Base-by-base conservation (phyloP, 352 stramenopile genomes). In the Phytophthora crassamura region DNA sequence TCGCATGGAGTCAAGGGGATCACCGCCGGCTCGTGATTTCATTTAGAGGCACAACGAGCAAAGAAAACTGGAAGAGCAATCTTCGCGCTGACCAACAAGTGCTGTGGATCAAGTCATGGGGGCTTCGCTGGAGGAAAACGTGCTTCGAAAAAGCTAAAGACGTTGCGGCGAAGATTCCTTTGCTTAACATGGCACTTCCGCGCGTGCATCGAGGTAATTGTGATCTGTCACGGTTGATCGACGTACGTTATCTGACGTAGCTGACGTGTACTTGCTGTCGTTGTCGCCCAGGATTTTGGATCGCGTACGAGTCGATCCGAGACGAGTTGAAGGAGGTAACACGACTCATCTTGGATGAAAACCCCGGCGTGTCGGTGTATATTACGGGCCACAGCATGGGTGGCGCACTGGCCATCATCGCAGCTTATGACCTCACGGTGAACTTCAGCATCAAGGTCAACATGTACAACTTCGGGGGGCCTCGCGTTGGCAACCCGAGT, bases 331-430 rank as follows among this genome's bases (percentile, higher is more conserved):
- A 88, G 34, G 85, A 93, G 64, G 80, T 91, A 16, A 81, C 88
- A 43, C 82, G 85, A 7, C 71, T 95, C 16, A 84, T 95, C 12
- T 50, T 95, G 25, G 83, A 95, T 43, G 87, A 95, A 67, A 86
- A 95, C 25, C 85, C 87, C 3, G 84, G 86, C n/a, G 75, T 92
- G n/a, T 87, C 75, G 6, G 78, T 98, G 8, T 98, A 97, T 64
- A 69, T 98, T 10, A 97, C 91, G 10, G 95, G 95, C 0, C 94
- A 98, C 71, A 97, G 84, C 47, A 89, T 98, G 65, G 95, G 95
- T 18, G 95, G 90, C 10, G 89, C 91, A 5, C 72, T 98, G 22
- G 91, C 95, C 0, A 88, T 97, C 12, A 69, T 98, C 15, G 88
- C 84, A 28, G 89, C 87, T 4, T 95, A 95, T 60, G 89, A 97